Conservation (phyloP, 192 early-diverging fungal species). For the Powellomyces hirtus region DNA sequence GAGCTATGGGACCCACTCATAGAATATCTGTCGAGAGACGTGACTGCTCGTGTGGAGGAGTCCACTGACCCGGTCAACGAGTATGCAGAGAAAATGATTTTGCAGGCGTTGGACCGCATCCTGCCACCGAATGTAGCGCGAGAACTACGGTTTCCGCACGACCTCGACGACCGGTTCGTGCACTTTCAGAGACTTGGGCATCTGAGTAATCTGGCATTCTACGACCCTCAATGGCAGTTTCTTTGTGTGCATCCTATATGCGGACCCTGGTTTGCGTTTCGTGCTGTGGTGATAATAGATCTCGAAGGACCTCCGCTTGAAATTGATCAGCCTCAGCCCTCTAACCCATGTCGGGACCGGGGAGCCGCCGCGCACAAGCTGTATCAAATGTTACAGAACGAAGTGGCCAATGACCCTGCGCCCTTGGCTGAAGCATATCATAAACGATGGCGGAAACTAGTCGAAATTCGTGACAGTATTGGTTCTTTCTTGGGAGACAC, state of each 20-base stretch:
- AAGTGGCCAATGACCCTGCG: conserved; percentile 9
- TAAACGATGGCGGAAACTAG: conserved; percentile 13
- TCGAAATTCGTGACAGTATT: conserved; percentile 17
- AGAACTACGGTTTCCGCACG: conserved; percentile 28
- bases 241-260: conserved; percentile 30
- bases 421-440: conserved; percentile 11
- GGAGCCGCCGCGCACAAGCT: not conserved
- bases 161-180: conserved; percentile 29
- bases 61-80: conserved; percentile 25
- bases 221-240: conserved; percentile 16
- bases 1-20: conserved; percentile 29
- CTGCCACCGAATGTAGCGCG: not conserved
- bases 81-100: not conserved
- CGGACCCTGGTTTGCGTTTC: conserved; percentile 42
- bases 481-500: conserved; percentile 17
- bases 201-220: conserved; percentile 25
- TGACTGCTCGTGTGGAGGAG: not conserved
- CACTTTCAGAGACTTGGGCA: conserved; percentile 36
- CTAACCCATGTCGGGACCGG: conserved; percentile 20
- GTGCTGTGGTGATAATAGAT: conserved; percentile 35
- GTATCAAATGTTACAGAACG: conserved; percentile 6
- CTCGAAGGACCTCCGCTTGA: conserved; percentile 18
- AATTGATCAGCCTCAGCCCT: no score
- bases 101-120: not conserved
- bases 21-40: conserved; percentile 4